These are phyloP conservation scores for Mycena chlorophos DNA, from an alignment of 768 basidiomycete species.

Conservation along the genomic window DNA sequence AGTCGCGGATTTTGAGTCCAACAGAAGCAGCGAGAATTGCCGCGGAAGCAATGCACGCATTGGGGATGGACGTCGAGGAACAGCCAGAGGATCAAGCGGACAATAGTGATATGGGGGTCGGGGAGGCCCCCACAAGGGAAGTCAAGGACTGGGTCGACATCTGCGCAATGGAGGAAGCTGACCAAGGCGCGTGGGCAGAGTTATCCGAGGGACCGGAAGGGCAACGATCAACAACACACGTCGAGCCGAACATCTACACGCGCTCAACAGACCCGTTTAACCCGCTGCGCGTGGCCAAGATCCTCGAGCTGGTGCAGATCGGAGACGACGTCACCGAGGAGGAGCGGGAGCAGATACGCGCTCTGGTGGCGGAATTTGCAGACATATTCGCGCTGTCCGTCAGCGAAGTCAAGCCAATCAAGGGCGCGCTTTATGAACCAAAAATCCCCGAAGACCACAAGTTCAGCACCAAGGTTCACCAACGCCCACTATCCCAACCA, in stretches of 20 bases:
- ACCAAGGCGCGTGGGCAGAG: neutral
- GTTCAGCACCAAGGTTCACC: constrained; percentile 35
- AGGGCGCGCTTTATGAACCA: constrained; percentile 34
- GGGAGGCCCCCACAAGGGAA: constrained; percentile 11
- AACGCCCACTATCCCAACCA: constrained; percentile 31
- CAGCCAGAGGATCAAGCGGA: neutral
- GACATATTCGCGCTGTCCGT: constrained; percentile 42
- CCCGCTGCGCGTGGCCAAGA: constrained; percentile 20
- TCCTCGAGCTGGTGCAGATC: constrained; percentile 25
- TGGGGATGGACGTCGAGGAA: neutral
- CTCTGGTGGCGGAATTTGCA: constrained; percentile 31
- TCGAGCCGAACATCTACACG: constrained; percentile 19
- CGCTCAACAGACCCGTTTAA: constrained; percentile 28
- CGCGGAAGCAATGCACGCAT: constrained; percentile 1
- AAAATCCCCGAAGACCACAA: constrained; percentile 29
- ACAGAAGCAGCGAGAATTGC: neutral
- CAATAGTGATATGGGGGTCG: neutral
- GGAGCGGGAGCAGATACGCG: constrained; percentile 25
- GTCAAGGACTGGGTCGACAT: neutral
- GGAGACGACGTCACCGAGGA: constrained; percentile 31
- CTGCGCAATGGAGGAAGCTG: neutral
- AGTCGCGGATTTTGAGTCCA: too few species aligned
- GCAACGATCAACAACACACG: neutral
- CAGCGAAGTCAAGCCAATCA: constrained; percentile 36
- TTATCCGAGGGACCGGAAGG: neutral